These are phyloP conservation scores for Myriosclerotinia scirpicola DNA, from an alignment of 2,329 filamentous ascomycete genomes.

Conservation along the genomic window DNA sequence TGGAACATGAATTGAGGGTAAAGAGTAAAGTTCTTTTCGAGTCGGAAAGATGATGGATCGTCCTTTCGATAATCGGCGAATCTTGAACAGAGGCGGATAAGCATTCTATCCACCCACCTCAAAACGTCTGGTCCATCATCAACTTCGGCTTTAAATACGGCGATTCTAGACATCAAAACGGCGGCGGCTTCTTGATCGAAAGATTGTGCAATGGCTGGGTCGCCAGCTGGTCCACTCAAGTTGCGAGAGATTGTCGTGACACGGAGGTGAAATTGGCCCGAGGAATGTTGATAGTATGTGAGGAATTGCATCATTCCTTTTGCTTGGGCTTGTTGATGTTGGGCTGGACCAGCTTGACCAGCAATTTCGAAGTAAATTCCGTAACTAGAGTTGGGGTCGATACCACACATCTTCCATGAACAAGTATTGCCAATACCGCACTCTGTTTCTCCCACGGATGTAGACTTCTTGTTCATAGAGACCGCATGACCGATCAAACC, in stretches of 20 bases:
- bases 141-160: constrained; percentile 97
- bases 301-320: constrained; percentile 98
- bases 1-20: constrained; percentile 99
- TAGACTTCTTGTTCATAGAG: constrained; percentile 96
- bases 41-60: constrained; percentile 91
- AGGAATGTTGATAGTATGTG: constrained; percentile 97
- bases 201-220: constrained; percentile 91
- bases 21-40: constrained; percentile 98
- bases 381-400: constrained; percentile 90
- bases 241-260: constrained; percentile 93
- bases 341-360: constrained; percentile 81
- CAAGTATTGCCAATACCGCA: constrained; percentile 98
- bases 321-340: constrained; percentile 82
- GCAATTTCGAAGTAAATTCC: constrained; percentile 98
- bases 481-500: constrained; percentile 95
- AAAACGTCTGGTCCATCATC: constrained; percentile 98
- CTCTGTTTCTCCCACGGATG: constrained; percentile 94
- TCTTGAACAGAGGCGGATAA: constrained; percentile 91
- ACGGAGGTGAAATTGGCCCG: constrained; percentile 91
- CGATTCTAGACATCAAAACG: constrained; percentile 98
- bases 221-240: constrained; percentile 88
- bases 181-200: constrained; percentile 98
- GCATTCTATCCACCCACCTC: constrained; percentile 97
- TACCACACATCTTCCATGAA: constrained; percentile 99
- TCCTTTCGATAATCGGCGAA: constrained; percentile 99